Base-by-base conservation (phyloP, 2,329 filamentous ascomycete genomes). In the Thelonectria discophora region DNA sequence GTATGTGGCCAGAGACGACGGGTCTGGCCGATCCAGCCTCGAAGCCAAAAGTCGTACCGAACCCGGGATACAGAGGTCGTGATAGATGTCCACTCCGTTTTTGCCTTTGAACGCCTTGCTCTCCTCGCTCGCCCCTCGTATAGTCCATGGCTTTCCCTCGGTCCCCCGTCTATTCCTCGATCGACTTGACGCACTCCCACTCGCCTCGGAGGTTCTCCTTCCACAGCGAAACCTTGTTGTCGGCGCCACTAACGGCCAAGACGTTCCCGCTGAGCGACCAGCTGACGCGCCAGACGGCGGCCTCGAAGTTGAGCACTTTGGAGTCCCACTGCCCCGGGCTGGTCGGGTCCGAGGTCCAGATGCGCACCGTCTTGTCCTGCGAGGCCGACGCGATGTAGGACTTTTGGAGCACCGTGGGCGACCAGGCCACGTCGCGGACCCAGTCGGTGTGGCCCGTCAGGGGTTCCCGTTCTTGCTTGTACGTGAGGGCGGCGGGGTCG, bases 201-300 rank as follows among this genome's bases (percentile, higher is more conserved):
- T 97, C 92, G 57, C 95, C 95, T 76, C 91, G 91, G 71, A 99
- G 82, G 76, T 97, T 97, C 86, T 99, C 95, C 86, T 98, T 99
- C 94, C 94, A 99, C 77, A 99, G 79, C 55, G 90, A 96, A 58
- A 99, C 94, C 81, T 96, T 94, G 84, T 99, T 99, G 80, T 99
- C 94, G 24, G 91, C 92, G 40, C 93, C 93, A 75, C 91, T 95
- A 65, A 97, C 93, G 10, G 95, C 95, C 71, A 99, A 84, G 18
- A 98, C 94, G 76, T 99, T 99, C 54, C 95, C 95, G 77, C 93
- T 97, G 75, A 98, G 83, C 72, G 93, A 97, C 95, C 95, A 99
- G 84, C 93, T 97, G 47, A 97, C 95, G 58, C 95, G 89, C 95
- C 95, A 99, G 61, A 97, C 86, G 48, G 94, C 90, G 5, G 90